A percentile compares a stretch with the other conserved stretches of the same genome.
Evolutionary conservation across 306 rosid species (phyloP).

Genomic region (Ormosia emarginata): DNA sequence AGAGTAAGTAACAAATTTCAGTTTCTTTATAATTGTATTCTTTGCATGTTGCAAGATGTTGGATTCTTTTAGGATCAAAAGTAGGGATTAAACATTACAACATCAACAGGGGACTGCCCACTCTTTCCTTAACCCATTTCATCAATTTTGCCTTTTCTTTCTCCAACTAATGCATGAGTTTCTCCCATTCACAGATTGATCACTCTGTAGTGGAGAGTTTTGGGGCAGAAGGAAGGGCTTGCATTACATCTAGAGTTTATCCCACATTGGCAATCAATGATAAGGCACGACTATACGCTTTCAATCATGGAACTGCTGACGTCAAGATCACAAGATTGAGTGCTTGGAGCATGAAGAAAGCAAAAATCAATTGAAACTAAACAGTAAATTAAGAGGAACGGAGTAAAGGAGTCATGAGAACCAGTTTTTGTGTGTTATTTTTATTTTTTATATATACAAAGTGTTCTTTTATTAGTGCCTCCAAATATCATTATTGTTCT

Average conservation of each 20-base stretch:
- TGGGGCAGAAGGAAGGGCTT: slow-evolving; percentile 62
- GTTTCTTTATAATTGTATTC: no score
- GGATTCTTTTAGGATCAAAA: background rate
- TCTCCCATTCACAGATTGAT: slow-evolving; percentile 49
- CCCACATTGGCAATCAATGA: slow-evolving; percentile 61
- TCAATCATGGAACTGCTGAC: slow-evolving; percentile 55
- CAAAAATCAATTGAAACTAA: slow-evolving; percentile 32
- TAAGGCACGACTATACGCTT: slow-evolving; percentile 47
- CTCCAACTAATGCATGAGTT: background rate
- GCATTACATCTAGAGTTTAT: slow-evolving; percentile 80
- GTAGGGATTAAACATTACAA: background rate
- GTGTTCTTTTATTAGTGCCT: background rate
- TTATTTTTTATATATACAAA: no score
- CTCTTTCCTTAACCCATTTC: background rate
- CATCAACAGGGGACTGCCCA: background rate
- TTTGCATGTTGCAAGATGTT: background rate
- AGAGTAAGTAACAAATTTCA: no score
- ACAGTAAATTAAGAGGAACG: no score
- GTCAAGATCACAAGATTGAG: slow-evolving; percentile 51
- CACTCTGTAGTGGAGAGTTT: slow-evolving; percentile 79
- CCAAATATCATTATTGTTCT: no score
- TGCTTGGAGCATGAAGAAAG: slow-evolving; percentile 81
- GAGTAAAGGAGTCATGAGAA: background rate
- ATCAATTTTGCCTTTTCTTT: background rate
- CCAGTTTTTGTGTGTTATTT: background rate